Percentiles rank a stretch among this genome's conserved stretches.
Evolutionary conservation across 2,329 filamentous ascomycete species (phyloP).

Genomic region (Sporothrix humicola): DNA sequence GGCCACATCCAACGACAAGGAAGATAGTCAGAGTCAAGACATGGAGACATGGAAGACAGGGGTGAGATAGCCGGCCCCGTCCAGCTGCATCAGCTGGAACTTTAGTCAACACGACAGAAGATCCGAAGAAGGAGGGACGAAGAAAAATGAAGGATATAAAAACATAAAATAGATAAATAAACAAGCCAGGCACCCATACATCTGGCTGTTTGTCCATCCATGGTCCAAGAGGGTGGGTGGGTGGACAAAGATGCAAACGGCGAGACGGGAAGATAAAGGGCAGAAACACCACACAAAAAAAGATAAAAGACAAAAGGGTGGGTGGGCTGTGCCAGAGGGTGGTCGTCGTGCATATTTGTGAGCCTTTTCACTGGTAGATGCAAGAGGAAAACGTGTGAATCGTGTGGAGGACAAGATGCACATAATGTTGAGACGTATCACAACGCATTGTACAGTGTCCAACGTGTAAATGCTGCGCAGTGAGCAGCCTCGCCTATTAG

Average conservation of each 20-base stretch:
- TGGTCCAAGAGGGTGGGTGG: constrained; percentile 2
- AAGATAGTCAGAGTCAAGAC: not conserved
- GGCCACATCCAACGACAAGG: not conserved
- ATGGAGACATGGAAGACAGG: not conserved
- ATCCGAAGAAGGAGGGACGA: not conserved
- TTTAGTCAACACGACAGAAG: not conserved
- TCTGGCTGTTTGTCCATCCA: not conserved
- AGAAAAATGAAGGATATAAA: not conserved
- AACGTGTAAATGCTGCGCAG: constrained; percentile 1
- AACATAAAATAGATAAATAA: not conserved
- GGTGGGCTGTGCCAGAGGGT: not conserved
- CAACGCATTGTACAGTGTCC: too few species aligned
- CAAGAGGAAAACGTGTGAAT: not conserved
- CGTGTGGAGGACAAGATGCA: not conserved
- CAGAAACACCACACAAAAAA: not conserved
- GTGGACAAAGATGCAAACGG: constrained; percentile 7
- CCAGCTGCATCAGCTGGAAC: constrained; percentile 18
- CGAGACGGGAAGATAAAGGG: not conserved
- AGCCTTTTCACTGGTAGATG: constrained; percentile 11
- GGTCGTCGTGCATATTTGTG: constrained; percentile 11
- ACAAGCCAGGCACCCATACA: constrained; percentile 18
- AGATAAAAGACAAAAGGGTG: not conserved
- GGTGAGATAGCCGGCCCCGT: not conserved
- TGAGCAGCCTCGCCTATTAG: constrained; percentile 10
- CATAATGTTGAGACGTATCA: not conserved